Evolutionary conservation across 306 rosid species (phyloP), one percentile per base, ranked within the genome.

Genomic region (Trichosanthes truncata): DNA sequence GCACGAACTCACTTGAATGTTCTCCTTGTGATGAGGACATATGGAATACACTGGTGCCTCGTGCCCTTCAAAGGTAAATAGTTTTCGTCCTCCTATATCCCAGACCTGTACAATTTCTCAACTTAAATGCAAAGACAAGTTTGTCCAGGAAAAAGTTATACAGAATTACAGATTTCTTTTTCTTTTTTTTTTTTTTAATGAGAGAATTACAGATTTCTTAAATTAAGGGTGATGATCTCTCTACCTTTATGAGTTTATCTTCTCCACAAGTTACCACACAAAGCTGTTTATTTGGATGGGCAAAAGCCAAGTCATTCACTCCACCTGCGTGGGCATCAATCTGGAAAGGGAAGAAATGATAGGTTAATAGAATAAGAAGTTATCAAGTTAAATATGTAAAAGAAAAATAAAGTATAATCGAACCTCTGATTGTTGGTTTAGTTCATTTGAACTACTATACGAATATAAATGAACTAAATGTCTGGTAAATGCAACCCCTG

Each of bases 1-100:
- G 74, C 72, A 78, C 51, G 48, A 75, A 60, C 83, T 60, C 81
- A 91, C 98, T 95, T 93, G 93, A 82, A 91, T 88, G 82, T 29
- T 88, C 87, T 91, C 97, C 86, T 90, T 91, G 85, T 93, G 93
- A 85, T 91, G 97, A 89, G 98, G 97, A 84, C 97, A 93, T 77
- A 93, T 80, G 61, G 97, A 93, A 87, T 90, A 91, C 29, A 93
- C 94, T 4, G 97, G 91, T 40, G 98, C 93, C 25, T 87, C 96
- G 1, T 93, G 97, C 83, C 98, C 98, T 82, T 87, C 97, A 82
- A 93, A 93, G 83, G 78, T 84, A 80, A 82, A 91, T 71, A 91
- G 83, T 59, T 63, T 90, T 35, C 88, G 86, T 77, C 97, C 98
- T 6, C 68, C 83, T 73, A 86, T 74, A 69, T 93, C 96, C 98